Conservation (phyloP, 2,329 filamentous ascomycete species). For the Aspergillus japonicus region DNA sequence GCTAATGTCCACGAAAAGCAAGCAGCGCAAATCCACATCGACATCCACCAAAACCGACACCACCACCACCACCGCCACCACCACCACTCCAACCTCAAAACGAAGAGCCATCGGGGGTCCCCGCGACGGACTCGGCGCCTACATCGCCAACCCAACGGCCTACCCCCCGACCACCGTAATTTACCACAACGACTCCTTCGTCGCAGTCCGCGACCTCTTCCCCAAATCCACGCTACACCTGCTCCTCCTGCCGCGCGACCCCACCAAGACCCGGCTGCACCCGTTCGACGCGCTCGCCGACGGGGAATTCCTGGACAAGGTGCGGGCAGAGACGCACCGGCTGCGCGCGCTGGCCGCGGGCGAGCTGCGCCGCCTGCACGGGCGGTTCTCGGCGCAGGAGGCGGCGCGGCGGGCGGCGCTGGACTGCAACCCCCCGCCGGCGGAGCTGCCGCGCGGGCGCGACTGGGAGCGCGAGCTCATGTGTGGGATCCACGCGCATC, state of each 20-base stretch:
- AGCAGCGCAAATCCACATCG: conserved; percentile 31
- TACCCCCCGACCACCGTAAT: conserved; percentile 62
- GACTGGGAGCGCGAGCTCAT: conserved; percentile 76
- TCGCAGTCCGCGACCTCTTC: conserved; percentile 77
- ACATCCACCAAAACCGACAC: not conserved
- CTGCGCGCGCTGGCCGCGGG: conserved; percentile 66
- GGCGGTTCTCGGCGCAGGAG: conserved; percentile 63
- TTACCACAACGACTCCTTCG: conserved; percentile 66
- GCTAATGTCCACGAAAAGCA: conserved; percentile 55
- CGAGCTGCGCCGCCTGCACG: conserved; percentile 71
- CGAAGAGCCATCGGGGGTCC: conserved; percentile 42
- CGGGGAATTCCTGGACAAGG: conserved; percentile 62
- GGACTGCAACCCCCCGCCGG: conserved; percentile 50
- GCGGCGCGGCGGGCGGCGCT: conserved; percentile 63
- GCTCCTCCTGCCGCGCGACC: conserved; percentile 78
- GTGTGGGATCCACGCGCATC: conserved; percentile 79
- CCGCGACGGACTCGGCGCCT: conserved; percentile 64
- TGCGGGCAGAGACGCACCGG: conserved; percentile 60
- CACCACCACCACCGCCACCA: conserved; percentile 1
- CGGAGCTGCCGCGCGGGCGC: conserved; percentile 66
- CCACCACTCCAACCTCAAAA: too few species aligned
- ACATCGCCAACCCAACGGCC: conserved; percentile 62
- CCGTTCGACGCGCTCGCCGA: conserved; percentile 78
- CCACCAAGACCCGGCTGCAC: conserved; percentile 60
- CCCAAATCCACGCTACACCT: conserved; percentile 84